Conservation (phyloP, 495 filamentous ascomycete species). For the Penicillium bialowiezense region DNA sequence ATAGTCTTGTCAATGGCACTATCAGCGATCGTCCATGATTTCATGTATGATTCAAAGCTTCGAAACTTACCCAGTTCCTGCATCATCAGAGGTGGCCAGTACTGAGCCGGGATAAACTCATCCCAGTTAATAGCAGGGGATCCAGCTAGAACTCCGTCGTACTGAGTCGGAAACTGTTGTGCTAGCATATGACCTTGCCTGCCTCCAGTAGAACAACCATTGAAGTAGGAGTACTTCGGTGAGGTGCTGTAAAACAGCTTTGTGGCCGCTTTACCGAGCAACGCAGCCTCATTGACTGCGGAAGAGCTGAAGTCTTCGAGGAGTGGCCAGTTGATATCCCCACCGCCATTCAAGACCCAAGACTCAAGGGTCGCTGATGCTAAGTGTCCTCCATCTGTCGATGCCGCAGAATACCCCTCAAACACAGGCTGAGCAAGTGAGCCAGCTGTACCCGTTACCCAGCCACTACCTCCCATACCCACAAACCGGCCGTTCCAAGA, state of each 20-base stretch:
- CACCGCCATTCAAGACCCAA: constrained; percentile 37
- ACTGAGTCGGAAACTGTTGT: constrained; percentile 40
- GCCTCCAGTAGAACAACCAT: constrained; percentile 47
- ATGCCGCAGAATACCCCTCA: constrained; percentile 33
- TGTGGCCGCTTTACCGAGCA: constrained; percentile 11
- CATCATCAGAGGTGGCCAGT: constrained; percentile 19
- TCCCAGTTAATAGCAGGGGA: constrained; percentile 41
- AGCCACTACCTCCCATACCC: constrained; percentile 44
- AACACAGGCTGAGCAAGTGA: constrained; percentile 17
- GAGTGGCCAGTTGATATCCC: constrained; percentile 36
- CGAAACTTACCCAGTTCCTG: constrained; percentile 28
- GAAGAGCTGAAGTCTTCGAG: constrained; percentile 41
- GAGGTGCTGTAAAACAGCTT: constrained; percentile 7
- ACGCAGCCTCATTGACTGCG: constrained; percentile 29
- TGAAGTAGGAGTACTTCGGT: constrained; percentile 37
- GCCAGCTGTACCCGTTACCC: constrained; percentile 22
- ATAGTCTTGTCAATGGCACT: not conserved
- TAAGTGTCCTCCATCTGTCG: constrained; percentile 29
- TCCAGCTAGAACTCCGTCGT: constrained; percentile 59
- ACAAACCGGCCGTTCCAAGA: constrained; percentile 42
- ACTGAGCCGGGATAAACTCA: constrained; percentile 20
- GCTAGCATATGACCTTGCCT: constrained; percentile 42
- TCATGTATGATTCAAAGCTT: not conserved
- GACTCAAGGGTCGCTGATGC: not conserved
- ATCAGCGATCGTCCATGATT: not conserved